Percentiles rank a stretch among this genome's conserved stretches.
These are phyloP conservation scores for Apiotrichum mycotoxinovorans DNA, from an alignment of 1,284 basidiomycete species.

Conservation along the genomic window DNA sequence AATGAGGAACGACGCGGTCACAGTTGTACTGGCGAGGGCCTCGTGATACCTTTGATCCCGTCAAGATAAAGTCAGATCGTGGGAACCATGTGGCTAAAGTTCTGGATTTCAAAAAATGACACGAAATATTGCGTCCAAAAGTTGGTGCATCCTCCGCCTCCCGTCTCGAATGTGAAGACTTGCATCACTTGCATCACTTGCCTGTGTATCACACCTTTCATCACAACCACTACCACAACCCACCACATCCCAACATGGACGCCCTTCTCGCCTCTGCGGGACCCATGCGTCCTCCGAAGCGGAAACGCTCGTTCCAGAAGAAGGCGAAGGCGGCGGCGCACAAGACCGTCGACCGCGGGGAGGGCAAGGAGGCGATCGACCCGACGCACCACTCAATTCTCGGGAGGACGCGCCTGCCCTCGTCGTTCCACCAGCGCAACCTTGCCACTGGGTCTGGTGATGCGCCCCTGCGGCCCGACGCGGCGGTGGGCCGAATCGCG, in stretches of 20 bases:
- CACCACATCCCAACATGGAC: slow-evolving; percentile 56
- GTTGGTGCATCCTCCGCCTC: slow-evolving; percentile 7
- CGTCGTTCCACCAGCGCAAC: slow-evolving; percentile 35
- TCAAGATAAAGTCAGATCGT: background rate
- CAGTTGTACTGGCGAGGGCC: background rate
- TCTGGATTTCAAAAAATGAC: background rate
- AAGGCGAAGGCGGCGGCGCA: slow-evolving; percentile 23
- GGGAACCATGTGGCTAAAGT: background rate
- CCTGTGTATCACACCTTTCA: background rate
- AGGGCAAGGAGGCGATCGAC: slow-evolving; percentile 51
- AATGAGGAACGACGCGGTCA: background rate
- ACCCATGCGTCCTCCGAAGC: slow-evolving; percentile 53
- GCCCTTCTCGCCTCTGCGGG: slow-evolving; percentile 67
- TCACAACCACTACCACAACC: background rate
- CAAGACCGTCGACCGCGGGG: slow-evolving; percentile 41
- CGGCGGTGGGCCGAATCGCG: slow-evolving; percentile 52
- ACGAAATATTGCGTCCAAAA: slow-evolving; percentile 11
- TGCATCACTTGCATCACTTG: background rate
- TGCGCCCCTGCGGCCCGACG: slow-evolving; percentile 29
- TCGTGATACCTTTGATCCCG: slow-evolving; percentile 16
- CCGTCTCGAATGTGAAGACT: background rate
- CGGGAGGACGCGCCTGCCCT: slow-evolving; percentile 38
- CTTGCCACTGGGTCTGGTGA: slow-evolving; percentile 31
- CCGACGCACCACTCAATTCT: slow-evolving; percentile 61
- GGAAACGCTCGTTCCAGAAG: slow-evolving; percentile 14